Evolutionary conservation across 345 rosid species (phyloP).

Genomic region (Hypericum androsaemum): DNA sequence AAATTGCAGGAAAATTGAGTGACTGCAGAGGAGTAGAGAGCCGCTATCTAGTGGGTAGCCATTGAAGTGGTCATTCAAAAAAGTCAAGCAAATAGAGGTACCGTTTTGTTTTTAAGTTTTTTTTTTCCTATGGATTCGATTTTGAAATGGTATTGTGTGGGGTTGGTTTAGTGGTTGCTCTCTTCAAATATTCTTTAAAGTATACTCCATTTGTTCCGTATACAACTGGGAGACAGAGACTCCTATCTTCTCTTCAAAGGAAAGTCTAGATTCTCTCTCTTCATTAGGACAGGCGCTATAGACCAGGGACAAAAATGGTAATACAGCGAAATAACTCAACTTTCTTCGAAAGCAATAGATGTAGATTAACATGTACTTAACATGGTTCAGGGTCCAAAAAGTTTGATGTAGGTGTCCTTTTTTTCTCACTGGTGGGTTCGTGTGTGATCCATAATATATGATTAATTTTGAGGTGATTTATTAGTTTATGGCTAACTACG

Average conservation of each 20-base stretch:
- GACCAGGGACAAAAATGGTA: constrained; percentile 25
- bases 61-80: constrained; percentile 13
- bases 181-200: constrained; percentile 26
- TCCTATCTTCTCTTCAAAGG: constrained; percentile 69
- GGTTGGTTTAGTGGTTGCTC: constrained; percentile 31
- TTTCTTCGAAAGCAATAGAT: no score
- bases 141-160: constrained; percentile 28
- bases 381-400: no score
- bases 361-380: no score
- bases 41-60: constrained; percentile 9
- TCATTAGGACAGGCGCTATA: constrained; percentile 5
- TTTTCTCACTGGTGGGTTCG: background rate
- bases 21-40: background rate
- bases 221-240: constrained; percentile 63
- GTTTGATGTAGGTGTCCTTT: no score
- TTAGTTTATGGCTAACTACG: constrained; percentile 9
- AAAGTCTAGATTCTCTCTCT: constrained; percentile 31
- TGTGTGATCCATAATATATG: constrained; percentile 5
- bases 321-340: background rate
- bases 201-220: constrained; percentile 22
- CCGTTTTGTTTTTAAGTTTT: constrained; percentile 10
- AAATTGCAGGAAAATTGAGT: no score
- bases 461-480: background rate
- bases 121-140: constrained; percentile 6
- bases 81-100: constrained; percentile 27